phyloP scores from a whole-genome alignment of 768 basidiomycete species.

The Suillus fuscotomentosus region DNA sequence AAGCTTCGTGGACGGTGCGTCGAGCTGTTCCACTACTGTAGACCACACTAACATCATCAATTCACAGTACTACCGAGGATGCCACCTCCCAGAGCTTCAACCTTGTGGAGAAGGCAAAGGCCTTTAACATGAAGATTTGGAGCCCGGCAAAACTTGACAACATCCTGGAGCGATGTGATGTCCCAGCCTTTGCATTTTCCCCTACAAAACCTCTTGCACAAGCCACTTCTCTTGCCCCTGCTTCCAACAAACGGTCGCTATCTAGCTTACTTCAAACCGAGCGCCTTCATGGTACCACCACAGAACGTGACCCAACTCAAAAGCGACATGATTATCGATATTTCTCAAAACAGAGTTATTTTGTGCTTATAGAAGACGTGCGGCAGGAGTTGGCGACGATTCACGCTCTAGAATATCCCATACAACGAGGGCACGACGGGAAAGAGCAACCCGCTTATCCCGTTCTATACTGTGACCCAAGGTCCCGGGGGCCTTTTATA shows the following conservation, averaged over 20 bases:
- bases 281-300: constrained; percentile 75
- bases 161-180: constrained; percentile 66
- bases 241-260: constrained; percentile 45
- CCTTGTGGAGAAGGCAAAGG: constrained; percentile 63
- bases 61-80: constrained; percentile 31
- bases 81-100: constrained; percentile 36
- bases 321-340: constrained; percentile 87
- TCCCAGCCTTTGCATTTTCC: constrained; percentile 28
- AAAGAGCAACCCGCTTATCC: constrained; percentile 74
- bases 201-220: constrained; percentile 25
- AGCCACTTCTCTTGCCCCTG: constrained; percentile 28
- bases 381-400: constrained; percentile 82
- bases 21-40: constrained; percentile 4
- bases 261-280: constrained; percentile 76
- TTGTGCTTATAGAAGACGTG: constrained; percentile 91
- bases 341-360: constrained; percentile 72
- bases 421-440: constrained; percentile 50
- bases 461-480: constrained; percentile 73
- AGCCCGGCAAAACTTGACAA: constrained; percentile 66
- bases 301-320: constrained; percentile 89
- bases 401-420: constrained; percentile 76
- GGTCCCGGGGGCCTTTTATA: constrained; percentile 70
- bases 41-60: constrained; percentile 3
- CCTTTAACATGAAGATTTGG: constrained; percentile 88
- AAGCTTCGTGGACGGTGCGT: constrained; percentile 59